phyloP scores from a whole-genome alignment of 768 basidiomycete genomes.

The Suillus alpinus region DNA sequence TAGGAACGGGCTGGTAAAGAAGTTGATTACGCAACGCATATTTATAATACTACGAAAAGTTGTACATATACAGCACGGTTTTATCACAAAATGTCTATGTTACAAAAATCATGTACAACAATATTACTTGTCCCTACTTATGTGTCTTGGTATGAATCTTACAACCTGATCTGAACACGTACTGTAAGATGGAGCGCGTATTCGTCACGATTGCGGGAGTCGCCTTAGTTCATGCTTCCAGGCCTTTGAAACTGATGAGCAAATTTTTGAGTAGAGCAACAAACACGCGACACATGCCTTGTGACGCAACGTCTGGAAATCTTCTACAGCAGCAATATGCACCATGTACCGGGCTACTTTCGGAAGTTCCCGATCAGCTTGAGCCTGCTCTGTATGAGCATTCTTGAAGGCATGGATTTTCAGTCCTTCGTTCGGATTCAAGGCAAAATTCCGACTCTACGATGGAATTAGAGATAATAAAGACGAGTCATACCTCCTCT shows the following conservation, averaged over 20 bases:
- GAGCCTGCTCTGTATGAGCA: conserved; percentile 62
- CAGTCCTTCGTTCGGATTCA: conserved; percentile 81
- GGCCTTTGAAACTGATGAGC: conserved; percentile 18
- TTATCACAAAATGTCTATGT: background rate
- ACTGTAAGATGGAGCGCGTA: background rate
- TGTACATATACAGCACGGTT: background rate
- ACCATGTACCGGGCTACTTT: conserved; percentile 65
- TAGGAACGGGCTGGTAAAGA: background rate
- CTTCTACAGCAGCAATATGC: conserved; percentile 54
- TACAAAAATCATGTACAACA: background rate
- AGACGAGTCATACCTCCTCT: conserved; percentile 15
- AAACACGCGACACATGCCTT: conserved; percentile 42
- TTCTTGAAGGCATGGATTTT: conserved; percentile 82
- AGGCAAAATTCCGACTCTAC: conserved; percentile 80
- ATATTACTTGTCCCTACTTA: background rate
- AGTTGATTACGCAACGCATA: background rate
- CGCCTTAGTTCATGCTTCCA: conserved; percentile 31
- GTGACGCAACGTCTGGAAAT: conserved; percentile 66
- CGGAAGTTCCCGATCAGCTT: conserved; percentile 66
- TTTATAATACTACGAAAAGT: background rate
- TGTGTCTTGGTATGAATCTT: background rate
- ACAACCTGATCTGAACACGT: background rate
- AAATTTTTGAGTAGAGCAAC: background rate
- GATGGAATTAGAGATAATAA: conserved; percentile 1
- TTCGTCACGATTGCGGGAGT: conserved; percentile 16